phyloP scores from a whole-genome alignment of 192 early-diverging fungal species.

The Haplosporangium gracile region DNA sequence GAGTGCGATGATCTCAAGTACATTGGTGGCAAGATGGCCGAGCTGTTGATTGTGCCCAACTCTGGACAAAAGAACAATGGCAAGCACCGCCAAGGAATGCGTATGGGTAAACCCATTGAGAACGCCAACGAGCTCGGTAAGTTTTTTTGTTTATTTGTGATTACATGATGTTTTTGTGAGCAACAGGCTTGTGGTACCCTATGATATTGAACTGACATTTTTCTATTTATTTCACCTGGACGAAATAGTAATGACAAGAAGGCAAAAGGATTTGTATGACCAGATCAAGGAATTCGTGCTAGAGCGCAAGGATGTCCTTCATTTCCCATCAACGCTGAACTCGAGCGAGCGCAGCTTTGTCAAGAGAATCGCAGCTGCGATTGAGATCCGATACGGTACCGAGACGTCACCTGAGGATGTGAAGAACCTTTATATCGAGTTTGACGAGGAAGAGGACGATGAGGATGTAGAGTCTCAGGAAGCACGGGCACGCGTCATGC shows the following conservation, averaged over 20 bases:
- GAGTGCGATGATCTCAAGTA: slow-evolving; percentile 62
- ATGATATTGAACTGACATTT: not conserved
- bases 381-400: slow-evolving; percentile 57
- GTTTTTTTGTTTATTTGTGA: not conserved
- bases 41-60: slow-evolving; percentile 35
- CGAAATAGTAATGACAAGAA: slow-evolving; percentile 60
- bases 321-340: slow-evolving; percentile 60
- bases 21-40: slow-evolving; percentile 62
- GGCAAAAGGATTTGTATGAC: slow-evolving; percentile 63
- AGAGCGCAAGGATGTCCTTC: slow-evolving; percentile 52
- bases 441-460: slow-evolving; percentile 59
- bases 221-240: not conserved
- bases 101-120: slow-evolving; percentile 52
- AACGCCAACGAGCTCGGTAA: slow-evolving; percentile 41
- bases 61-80: slow-evolving; percentile 35
- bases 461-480: slow-evolving; percentile 61
- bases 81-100: slow-evolving; percentile 50
- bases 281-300: slow-evolving; percentile 64
- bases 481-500: slow-evolving; percentile 68
- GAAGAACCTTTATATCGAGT: slow-evolving; percentile 63
- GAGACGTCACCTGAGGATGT: slow-evolving; percentile 41
- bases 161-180: too few relatives aligned
- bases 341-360: slow-evolving; percentile 67
- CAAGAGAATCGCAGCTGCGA: slow-evolving; percentile 56
- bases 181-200: too few relatives aligned